These are phyloP conservation scores for Beauveria australis DNA, from an alignment of 2,329 filamentous ascomycete species.

Conservation along the genomic window DNA sequence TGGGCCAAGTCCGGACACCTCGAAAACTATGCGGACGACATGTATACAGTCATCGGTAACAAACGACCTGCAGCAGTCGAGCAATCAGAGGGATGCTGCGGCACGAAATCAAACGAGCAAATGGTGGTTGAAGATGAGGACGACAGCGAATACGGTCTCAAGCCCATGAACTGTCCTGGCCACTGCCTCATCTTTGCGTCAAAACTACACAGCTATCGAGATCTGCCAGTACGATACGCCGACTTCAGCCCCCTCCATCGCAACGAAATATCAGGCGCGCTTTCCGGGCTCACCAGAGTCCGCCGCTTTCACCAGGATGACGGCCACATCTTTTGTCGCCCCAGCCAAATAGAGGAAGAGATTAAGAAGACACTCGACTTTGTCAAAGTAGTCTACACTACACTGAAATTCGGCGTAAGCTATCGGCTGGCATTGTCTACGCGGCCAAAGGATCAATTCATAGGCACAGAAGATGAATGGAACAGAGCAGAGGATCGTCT, in stretches of 20 bases:
- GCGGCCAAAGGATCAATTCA: conserved; percentile 65
- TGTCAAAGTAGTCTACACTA: conserved; percentile 62
- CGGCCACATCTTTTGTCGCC: conserved; percentile 82
- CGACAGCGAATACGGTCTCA: conserved; percentile 69
- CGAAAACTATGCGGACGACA: conserved; percentile 85
- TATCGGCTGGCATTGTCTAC: conserved; percentile 75
- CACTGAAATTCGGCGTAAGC: conserved; percentile 56
- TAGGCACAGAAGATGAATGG: conserved; percentile 63
- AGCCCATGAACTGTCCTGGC: conserved; percentile 90
- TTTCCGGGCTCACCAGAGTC: conserved; percentile 76
- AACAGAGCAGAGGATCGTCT: conserved; percentile 34
- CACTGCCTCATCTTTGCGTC: conserved; percentile 79
- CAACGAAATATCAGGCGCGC: conserved; percentile 74
- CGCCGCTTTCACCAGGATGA: conserved; percentile 87
- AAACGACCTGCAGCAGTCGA: conserved; percentile 14
- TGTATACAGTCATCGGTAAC: conserved; percentile 70
- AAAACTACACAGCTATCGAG: conserved; percentile 64
- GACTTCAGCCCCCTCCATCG: conserved; percentile 84
- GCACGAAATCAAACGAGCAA: conserved; percentile 1
- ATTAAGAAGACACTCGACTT: conserved; percentile 68
- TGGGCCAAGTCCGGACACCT: conserved; percentile 83
- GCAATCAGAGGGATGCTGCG: conserved; percentile 1
- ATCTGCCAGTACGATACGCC: conserved; percentile 75
- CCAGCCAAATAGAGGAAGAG: conserved; percentile 64
- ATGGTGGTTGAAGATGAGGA: conserved; percentile 41